Evolutionary conservation across 1,284 basidiomycete genomes (phyloP).

Genomic region (Irpex sp.): DNA sequence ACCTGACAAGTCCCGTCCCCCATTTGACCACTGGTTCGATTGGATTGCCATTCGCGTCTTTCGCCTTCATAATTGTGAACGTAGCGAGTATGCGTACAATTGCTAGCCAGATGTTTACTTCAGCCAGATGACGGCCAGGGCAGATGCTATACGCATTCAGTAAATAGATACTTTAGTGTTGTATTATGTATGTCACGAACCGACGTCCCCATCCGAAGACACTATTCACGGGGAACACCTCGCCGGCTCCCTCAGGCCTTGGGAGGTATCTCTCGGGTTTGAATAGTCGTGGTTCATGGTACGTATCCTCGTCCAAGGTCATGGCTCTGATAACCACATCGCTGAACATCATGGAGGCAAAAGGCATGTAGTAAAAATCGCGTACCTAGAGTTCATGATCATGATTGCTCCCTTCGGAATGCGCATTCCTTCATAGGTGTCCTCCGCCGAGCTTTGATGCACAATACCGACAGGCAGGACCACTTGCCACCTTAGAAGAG

Average conservation of each 20-base stretch:
- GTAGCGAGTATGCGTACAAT: not conserved
- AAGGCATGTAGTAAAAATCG: not conserved
- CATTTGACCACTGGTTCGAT: too few species aligned
- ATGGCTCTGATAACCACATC: not conserved
- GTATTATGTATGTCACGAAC: not conserved
- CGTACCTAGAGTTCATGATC: conserved; percentile 32
- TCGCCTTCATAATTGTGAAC: not conserved
- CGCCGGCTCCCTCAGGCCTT: not conserved
- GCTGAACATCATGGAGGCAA: too few species aligned
- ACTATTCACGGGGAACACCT: not conserved
- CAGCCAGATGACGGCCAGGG: not conserved
- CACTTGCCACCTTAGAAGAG: not conserved
- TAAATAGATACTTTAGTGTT: not conserved
- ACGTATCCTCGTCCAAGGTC: conserved; percentile 26
- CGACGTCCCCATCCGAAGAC: conserved; percentile 10
- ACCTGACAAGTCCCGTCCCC: too few species aligned
- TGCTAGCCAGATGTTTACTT: not conserved
- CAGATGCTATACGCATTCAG: not conserved
- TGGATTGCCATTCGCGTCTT: not conserved
- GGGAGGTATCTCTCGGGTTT: conserved; percentile 36
- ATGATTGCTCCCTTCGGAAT: conserved; percentile 37
- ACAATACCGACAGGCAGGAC: not conserved
- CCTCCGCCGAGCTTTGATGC: conserved; percentile 24
- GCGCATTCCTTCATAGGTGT: conserved; percentile 35
- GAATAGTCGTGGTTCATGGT: conserved; percentile 33